Percentiles rank a stretch among this genome's conserved stretches.
These are phyloP conservation scores for Neurospora terricola DNA, from an alignment of 495 filamentous ascomycete genomes.

Conservation along the genomic window DNA sequence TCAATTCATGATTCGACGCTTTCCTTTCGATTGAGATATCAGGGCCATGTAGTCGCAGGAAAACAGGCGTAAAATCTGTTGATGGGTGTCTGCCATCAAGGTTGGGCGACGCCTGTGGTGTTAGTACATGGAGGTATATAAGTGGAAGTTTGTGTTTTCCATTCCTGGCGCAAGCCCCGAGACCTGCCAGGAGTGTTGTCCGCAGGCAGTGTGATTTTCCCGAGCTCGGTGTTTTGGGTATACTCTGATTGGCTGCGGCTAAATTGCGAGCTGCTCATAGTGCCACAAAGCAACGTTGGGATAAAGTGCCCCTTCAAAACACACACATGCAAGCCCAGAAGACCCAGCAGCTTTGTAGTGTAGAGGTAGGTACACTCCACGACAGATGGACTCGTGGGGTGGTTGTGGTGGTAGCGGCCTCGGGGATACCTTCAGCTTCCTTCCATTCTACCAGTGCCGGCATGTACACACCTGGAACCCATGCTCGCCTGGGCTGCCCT, in stretches of 20 bases:
- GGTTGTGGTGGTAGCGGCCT: not conserved
- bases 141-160: not conserved
- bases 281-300: slow-evolving; percentile 13
- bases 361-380: not conserved
- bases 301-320: not conserved
- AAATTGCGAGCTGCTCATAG: slow-evolving; percentile 24
- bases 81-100: not conserved
- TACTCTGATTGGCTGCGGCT: slow-evolving; percentile 26
- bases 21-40: not conserved
- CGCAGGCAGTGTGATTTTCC: slow-evolving; percentile 2
- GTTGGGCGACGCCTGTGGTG: not conserved
- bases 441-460: not conserved
- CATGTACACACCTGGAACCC: not conserved
- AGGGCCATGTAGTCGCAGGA: not conserved
- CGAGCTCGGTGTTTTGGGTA: slow-evolving; percentile 20
- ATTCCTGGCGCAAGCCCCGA: not conserved
- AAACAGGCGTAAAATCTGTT: not conserved
- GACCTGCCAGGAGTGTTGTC: not conserved
- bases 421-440: not conserved
- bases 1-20: not conserved
- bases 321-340: not conserved
- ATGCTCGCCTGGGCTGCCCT: no score
- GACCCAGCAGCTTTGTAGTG: not conserved
- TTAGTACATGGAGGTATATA: not conserved
- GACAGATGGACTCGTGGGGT: not conserved